Percentiles rank a stretch among this genome's conserved stretches.
These are phyloP conservation scores for Yamadazyma olivae DNA, from an alignment of 805 yeast species.

Conservation along the genomic window DNA sequence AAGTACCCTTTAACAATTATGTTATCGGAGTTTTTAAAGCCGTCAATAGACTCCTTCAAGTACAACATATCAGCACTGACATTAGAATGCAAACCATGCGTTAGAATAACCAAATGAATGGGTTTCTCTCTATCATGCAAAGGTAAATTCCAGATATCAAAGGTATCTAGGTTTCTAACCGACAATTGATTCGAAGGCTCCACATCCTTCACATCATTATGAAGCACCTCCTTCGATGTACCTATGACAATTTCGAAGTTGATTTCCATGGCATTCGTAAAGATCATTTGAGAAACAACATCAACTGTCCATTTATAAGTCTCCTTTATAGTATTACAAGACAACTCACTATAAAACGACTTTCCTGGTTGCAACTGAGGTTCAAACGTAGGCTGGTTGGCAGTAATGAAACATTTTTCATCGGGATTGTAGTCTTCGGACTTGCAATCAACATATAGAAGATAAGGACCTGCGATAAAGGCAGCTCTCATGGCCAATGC, in stretches of 20 bases:
- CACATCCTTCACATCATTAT: constrained; percentile 22
- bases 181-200: constrained; percentile 9
- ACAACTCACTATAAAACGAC: constrained; percentile 53
- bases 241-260: constrained; percentile 62
- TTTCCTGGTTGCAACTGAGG: constrained; percentile 73
- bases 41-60: constrained; percentile 75
- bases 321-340: constrained; percentile 59
- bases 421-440: constrained; percentile 61
- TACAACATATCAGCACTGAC: constrained; percentile 87
- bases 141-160: constrained; percentile 75
- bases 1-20: constrained; percentile 78
- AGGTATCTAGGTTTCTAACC: constrained; percentile 51
- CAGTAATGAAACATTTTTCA: constrained; percentile 56
- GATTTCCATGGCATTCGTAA: constrained; percentile 65
- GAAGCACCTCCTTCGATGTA: constrained; percentile 36
- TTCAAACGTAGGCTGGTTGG: constrained; percentile 74
- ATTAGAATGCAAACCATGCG: constrained; percentile 93
- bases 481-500: constrained; percentile 75
- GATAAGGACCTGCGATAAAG: constrained; percentile 84
- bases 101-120: constrained; percentile 76
- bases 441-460: constrained; percentile 78
- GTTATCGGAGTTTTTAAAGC: constrained; percentile 49
- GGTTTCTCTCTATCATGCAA: constrained; percentile 47
- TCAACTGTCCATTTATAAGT: constrained; percentile 76
- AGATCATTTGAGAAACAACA: constrained; percentile 74